phyloP scores from a whole-genome alignment of 2,329 filamentous ascomycete species.

The Fusarium solani-melongenae region DNA sequence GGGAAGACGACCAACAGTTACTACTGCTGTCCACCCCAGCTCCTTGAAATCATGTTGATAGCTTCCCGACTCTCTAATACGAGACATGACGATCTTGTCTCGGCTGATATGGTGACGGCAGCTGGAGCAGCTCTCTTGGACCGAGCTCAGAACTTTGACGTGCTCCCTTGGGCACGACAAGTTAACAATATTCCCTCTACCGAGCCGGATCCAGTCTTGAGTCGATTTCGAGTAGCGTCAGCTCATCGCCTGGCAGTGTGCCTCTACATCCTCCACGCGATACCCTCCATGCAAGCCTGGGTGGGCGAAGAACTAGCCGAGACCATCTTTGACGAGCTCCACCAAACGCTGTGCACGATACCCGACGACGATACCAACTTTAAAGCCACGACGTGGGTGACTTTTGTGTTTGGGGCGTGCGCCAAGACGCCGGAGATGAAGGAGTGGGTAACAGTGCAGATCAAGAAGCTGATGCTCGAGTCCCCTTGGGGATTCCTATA shows the following conservation, averaged over 20 bases:
- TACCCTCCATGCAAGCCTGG: constrained; percentile 41
- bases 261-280: constrained; percentile 58
- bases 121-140: constrained; percentile 50
- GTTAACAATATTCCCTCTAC: constrained; percentile 50
- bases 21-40: constrained; percentile 57
- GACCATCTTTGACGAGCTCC: constrained; percentile 57
- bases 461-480: constrained; percentile 53
- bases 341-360: constrained; percentile 59
- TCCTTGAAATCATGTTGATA: constrained; percentile 56
- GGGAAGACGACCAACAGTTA: constrained; percentile 57
- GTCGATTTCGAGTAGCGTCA: constrained; percentile 54
- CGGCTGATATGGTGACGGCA: constrained; percentile 44
- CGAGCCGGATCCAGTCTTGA: constrained; percentile 48
- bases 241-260: constrained; percentile 58
- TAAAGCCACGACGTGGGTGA: constrained; percentile 68
- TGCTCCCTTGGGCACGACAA: constrained; percentile 54
- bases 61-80: constrained; percentile 55
- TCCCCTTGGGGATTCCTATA: constrained; percentile 63
- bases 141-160: constrained; percentile 54
- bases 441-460: constrained; percentile 60
- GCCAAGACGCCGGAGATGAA: constrained; percentile 55
- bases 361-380: constrained; percentile 62
- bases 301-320: constrained; percentile 45
- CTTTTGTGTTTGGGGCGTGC: constrained; percentile 67
- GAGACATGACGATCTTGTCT: constrained; percentile 40